Conservation (phyloP, 2,329 filamentous ascomycete genomes). For the Monascus ruber region DNA sequence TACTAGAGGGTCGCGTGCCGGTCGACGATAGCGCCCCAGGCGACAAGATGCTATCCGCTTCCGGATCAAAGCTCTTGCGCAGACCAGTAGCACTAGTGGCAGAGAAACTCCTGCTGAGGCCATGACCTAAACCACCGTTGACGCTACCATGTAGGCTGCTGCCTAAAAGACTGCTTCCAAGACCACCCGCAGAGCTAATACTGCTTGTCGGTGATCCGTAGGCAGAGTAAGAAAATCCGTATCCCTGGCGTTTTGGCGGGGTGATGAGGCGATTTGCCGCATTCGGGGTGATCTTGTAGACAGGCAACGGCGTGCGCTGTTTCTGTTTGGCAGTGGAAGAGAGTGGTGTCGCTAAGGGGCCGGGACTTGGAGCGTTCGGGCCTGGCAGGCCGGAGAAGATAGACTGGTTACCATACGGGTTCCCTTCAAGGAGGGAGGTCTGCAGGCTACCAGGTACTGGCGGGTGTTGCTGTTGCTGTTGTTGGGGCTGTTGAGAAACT, state of each 20-base stretch:
- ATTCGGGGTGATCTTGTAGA: slow-evolving; percentile 76
- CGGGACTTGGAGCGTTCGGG: slow-evolving; percentile 57
- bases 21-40: slow-evolving; percentile 74
- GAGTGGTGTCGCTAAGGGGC: slow-evolving; percentile 83
- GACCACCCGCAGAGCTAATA: slow-evolving; percentile 56
- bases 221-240: slow-evolving; percentile 85
- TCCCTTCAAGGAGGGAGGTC: slow-evolving; percentile 69
- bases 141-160: slow-evolving; percentile 25
- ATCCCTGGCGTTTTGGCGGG: slow-evolving; percentile 68
- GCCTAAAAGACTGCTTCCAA: slow-evolving; percentile 53
- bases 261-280: slow-evolving; percentile 71
- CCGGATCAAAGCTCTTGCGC: slow-evolving; percentile 65
- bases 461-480: slow-evolving; percentile 35
- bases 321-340: slow-evolving; percentile 64
- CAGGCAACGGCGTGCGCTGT: slow-evolving; percentile 67
- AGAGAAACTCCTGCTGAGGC: slow-evolving; percentile 77
- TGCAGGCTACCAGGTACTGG: slow-evolving; percentile 45
- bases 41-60: slow-evolving; percentile 68
- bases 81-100: slow-evolving; percentile 55
- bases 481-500: slow-evolving; percentile 40
- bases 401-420: slow-evolving; percentile 79
- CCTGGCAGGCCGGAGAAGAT: slow-evolving; percentile 65
- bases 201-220: slow-evolving; percentile 70
- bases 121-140: slow-evolving; percentile 51
- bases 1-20: slow-evolving; percentile 53